Evolutionary conservation across 148 eudicot species (phyloP).

Genomic region (Persicaria tinctoria): DNA sequence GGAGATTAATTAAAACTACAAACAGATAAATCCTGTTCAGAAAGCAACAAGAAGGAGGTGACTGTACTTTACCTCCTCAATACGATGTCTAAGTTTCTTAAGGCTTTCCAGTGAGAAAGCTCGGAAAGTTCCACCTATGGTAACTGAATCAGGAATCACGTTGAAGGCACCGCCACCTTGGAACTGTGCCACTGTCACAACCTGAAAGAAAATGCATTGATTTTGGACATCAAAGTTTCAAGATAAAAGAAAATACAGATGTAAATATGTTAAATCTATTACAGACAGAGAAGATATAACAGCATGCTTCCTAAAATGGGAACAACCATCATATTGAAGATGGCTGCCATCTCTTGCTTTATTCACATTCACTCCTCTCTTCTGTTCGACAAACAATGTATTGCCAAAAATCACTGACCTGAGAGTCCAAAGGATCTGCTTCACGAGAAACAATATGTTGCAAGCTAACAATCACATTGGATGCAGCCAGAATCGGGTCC

Average conservation of each 20-base stretch:
- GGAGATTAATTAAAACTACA: background rate
- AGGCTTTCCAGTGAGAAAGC: conserved; percentile 67
- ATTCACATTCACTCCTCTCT: background rate
- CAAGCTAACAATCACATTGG: conserved; percentile 55
- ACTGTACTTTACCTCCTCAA: conserved; percentile 60
- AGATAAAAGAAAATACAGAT: background rate
- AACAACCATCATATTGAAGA: background rate
- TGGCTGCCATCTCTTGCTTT: background rate
- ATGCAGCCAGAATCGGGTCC: conserved; percentile 79
- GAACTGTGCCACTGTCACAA: conserved; percentile 88
- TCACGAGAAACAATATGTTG: conserved; percentile 81
- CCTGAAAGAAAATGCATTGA: conserved; percentile 30
- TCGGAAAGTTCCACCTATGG: conserved; percentile 90
- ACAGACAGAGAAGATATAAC: background rate
- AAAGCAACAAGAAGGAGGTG: background rate
- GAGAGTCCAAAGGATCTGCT: conserved; percentile 83
- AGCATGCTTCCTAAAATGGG: background rate
- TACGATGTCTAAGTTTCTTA: conserved; percentile 54
- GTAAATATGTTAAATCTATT: background rate
- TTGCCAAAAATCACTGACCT: conserved; percentile 22
- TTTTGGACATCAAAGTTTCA: background rate
- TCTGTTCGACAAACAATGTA: background rate
- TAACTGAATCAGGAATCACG: conserved; percentile 91
- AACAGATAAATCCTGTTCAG: background rate
- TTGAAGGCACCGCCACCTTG: conserved; percentile 97